Base-by-base conservation (phyloP, 805 yeast species). In the Suhomyces tanzawaensis region DNA sequence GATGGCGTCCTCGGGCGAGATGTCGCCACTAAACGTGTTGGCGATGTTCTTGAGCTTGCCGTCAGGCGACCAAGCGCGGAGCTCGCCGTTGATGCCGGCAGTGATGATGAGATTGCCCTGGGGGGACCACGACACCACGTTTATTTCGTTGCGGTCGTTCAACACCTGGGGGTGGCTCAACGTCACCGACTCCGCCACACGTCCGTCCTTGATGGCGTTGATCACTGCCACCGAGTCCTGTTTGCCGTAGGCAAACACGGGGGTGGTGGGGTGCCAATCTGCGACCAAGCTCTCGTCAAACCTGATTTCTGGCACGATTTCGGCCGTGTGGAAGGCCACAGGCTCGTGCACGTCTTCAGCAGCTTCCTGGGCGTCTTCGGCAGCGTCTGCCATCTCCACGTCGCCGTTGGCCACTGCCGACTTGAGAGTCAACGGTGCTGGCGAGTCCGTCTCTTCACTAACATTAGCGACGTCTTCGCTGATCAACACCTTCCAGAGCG, bases 41-140 rank as follows among this genome's bases (percentile, higher is more conserved):
- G 65, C 65, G 13, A 68, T 54, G 42, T 79, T 81, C 41, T 76
- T 67, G 26, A 87, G 64, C 21, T 74, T 71, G 0, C 95, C 95
- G 32, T 78, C 82, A 0, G 76, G 68, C 8, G 81, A 74, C 95
- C 95, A 89, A n/a, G 85, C 66, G 39, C 91, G 64, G 7, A 89
- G 51, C 49, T 84, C 91, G 11, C 96, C 96, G 51, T 72, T 72
- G 38, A 72, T 77, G 2, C 81, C 71, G 3, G 81, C 84, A 0
- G 90, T 82, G 11, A 83, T 69, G 3, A 88, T 57, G 11, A 70
- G 48, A 28, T 74, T 65, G 0, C 95, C 95, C 37, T 64, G 62
- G 1, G 82, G 81, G 9, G 86, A 74, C 95, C 95, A 87, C 7
- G 77, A 49, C 12, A 67, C 62, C 2, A 61, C 47, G 28, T 62